Conservation (phyloP, 345 rosid genomes). For the Syzygium grande region DNA sequence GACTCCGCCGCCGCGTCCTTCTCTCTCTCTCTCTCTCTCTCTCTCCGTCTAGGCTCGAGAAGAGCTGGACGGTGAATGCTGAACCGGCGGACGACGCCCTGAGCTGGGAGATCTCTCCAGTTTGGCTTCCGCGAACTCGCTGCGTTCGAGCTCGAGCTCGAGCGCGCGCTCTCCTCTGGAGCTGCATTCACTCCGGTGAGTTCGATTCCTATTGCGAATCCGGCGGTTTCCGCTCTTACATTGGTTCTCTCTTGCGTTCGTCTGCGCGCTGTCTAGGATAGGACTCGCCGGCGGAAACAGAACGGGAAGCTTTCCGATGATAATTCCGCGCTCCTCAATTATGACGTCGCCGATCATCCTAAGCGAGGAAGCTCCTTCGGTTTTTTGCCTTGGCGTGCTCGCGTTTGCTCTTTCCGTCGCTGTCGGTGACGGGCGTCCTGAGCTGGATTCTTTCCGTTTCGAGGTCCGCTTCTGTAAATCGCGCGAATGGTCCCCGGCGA, state of each 20-base stretch:
- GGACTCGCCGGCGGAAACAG: neutral
- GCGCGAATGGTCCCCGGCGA: neutral
- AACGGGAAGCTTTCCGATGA: neutral
- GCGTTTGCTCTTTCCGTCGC: neutral
- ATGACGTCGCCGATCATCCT: neutral
- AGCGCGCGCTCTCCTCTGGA: neutral
- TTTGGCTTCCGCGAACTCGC: neutral
- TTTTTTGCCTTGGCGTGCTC: neutral
- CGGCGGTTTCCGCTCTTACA: neutral
- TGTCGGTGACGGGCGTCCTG: neutral
- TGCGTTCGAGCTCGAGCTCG: neutral
- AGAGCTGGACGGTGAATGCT: neutral
- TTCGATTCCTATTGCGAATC: neutral
- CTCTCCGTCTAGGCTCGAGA: neutral
- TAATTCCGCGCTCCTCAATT: neutral
- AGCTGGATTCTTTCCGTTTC: neutral
- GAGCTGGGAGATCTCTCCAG: neutral
- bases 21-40: neutral
- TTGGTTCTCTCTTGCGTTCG: neutral
- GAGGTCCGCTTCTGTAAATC: neutral
- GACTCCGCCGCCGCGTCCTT: neutral
- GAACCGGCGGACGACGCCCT: neutral
- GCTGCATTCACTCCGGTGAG: conserved; percentile 1
- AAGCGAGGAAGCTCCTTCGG: neutral
- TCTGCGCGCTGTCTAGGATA: neutral